phyloP scores from a whole-genome alignment of 2,329 filamentous ascomycete species.

The Sphaceloma murrayae region DNA sequence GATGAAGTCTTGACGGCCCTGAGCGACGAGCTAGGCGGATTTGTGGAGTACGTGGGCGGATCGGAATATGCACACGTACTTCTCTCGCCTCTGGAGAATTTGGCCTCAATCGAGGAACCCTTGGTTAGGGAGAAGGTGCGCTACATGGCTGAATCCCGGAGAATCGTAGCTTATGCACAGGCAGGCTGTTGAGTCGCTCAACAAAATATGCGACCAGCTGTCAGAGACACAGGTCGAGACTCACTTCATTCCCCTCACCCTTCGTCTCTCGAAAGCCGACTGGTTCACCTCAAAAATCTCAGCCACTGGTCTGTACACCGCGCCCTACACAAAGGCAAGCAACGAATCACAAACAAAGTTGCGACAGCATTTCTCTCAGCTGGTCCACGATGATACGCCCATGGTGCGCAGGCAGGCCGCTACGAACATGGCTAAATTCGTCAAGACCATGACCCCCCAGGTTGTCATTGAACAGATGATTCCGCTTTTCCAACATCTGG shows the following conservation, averaged over 20 bases:
- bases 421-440: constrained; percentile 92
- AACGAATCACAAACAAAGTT: constrained; percentile 82
- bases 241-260: constrained; percentile 89
- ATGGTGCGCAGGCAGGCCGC: constrained; percentile 97
- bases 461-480: constrained; percentile 98
- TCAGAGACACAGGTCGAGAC: constrained; percentile 91
- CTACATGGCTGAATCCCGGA: constrained; percentile 21
- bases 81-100: constrained; percentile 91
- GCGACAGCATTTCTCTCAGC: constrained; percentile 78
- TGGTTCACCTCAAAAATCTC: constrained; percentile 99
- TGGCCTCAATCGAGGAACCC: constrained; percentile 96
- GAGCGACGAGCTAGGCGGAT: constrained; percentile 91
- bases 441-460: constrained; percentile 87
- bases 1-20: constrained; percentile 95
- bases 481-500: constrained; percentile 93
- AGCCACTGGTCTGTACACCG: constrained; percentile 87
- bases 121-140: constrained; percentile 91
- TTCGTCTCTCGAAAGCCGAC: constrained; percentile 95
- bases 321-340: constrained; percentile 85
- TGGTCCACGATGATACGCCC: constrained; percentile 96
- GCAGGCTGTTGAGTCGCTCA: constrained; percentile 94
- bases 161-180: neutral
- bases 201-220: constrained; percentile 95
- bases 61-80: constrained; percentile 91
- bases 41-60: constrained; percentile 95